Percentiles rank a stretch among this genome's conserved stretches.
Conservation (phyloP, 352 stramenopile genomes). For the Aphanomyces astaci region DNA sequence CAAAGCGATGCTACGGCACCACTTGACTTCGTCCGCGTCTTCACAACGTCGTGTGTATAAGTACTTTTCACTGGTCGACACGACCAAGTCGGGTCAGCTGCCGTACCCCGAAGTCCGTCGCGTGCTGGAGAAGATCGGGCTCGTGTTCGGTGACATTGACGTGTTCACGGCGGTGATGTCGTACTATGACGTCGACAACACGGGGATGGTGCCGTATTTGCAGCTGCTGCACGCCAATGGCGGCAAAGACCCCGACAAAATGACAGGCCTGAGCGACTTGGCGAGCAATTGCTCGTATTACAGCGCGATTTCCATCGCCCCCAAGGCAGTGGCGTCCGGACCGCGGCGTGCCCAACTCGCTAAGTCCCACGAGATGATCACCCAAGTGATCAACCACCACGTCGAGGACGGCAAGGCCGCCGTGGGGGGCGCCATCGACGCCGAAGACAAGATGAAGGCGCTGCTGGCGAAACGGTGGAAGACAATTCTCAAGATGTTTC, state of each 20-base stretch:
- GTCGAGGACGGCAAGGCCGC: slow-evolving; percentile 22
- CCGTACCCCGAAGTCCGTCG: slow-evolving; percentile 52
- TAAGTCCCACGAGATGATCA: not conserved
- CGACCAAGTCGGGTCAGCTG: slow-evolving; percentile 41
- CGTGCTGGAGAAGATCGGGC: slow-evolving; percentile 47
- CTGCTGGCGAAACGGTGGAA: slow-evolving; percentile 57
- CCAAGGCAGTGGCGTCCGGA: slow-evolving; percentile 27
- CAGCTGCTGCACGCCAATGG: slow-evolving; percentile 53
- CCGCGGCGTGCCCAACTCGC: not conserved
- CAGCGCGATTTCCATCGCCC: slow-evolving; percentile 52
- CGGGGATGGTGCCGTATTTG: slow-evolving; percentile 47
- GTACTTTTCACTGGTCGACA: slow-evolving; percentile 49
- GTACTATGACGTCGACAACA: slow-evolving; percentile 43
- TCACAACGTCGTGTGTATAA: slow-evolving; percentile 54
- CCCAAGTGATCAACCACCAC: slow-evolving; percentile 15
- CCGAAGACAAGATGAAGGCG: slow-evolving; percentile 56
- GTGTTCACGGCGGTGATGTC: slow-evolving; percentile 42
- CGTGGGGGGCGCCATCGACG: slow-evolving; percentile 33
- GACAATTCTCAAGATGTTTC: slow-evolving; percentile 43
- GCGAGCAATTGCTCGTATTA: slow-evolving; percentile 78
- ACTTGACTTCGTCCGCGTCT: slow-evolving; percentile 36
- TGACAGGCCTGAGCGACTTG: slow-evolving; percentile 55
- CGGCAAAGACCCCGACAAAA: slow-evolving; percentile 51
- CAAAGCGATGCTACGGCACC: slow-evolving; percentile 40
- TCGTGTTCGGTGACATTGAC: slow-evolving; percentile 42